phyloP scores from a whole-genome alignment of 331 rosid genomes.

The Acacia concinna region DNA sequence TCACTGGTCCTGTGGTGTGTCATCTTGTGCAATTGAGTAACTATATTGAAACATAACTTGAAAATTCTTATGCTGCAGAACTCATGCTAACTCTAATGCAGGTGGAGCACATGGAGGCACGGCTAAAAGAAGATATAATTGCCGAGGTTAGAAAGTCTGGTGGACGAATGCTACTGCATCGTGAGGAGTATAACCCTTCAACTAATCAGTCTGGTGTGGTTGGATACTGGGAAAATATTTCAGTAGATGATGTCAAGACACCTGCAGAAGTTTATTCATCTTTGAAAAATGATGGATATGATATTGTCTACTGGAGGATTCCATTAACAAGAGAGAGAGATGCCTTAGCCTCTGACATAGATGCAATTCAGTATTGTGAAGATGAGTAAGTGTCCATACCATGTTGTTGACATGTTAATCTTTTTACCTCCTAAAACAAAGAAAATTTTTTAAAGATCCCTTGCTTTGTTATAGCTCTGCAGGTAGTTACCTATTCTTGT shows the following conservation, averaged over 20 bases:
- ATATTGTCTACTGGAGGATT: conserved; percentile 61
- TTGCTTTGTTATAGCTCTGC: conserved; percentile 59
- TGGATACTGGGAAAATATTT: conserved; percentile 79
- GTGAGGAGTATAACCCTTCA: conserved; percentile 71
- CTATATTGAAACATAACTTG: conserved; percentile 28
- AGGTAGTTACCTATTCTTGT: conserved; percentile 73
- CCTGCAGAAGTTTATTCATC: conserved; percentile 74
- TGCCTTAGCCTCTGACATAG: conserved; percentile 71
- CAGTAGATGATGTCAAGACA: conserved; percentile 69
- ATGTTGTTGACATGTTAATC: conserved; percentile 2
- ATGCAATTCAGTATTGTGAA: conserved; percentile 70
- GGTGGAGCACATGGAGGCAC: conserved; percentile 87
- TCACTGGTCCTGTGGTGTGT: conserved; percentile 78
- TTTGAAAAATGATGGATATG: conserved; percentile 57
- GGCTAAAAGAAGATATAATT: conserved; percentile 74
- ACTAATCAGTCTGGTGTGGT: conserved; percentile 62
- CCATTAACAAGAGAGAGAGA: conserved; percentile 82
- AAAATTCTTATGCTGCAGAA: conserved; percentile 23
- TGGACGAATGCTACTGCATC: conserved; percentile 78
- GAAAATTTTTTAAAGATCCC: conserved; percentile 12
- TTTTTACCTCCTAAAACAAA: conserved; percentile 11
- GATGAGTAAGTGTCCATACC: conserved; percentile 58
- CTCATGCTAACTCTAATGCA: conserved; percentile 42
- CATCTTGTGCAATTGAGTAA: conserved; percentile 23
- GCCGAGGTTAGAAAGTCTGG: conserved; percentile 70